These are phyloP conservation scores for Talaromyces pinophilus DNA, from an alignment of 2,329 filamentous ascomycete species.

Conservation along the genomic window DNA sequence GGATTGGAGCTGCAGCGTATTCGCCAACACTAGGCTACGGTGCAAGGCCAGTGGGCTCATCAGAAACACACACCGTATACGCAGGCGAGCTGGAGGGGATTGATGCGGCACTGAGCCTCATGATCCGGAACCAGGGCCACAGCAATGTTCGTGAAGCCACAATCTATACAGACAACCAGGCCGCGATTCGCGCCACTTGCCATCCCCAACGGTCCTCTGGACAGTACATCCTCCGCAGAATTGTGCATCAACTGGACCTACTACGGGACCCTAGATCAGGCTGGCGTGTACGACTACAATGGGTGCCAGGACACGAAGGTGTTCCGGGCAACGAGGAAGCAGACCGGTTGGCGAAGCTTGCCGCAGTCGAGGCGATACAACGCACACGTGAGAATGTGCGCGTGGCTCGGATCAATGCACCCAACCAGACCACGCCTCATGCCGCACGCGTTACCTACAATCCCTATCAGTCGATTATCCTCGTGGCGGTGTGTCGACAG, in stretches of 20 bases:
- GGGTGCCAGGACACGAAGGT: not conserved
- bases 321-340: not conserved
- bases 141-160: too few relatives aligned
- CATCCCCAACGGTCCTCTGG: constrained; percentile 32
- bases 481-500: not conserved
- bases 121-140: too few relatives aligned
- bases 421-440: not conserved
- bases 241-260: not conserved
- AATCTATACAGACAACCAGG: constrained; percentile 39
- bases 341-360: not conserved
- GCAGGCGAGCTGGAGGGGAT: not conserved
- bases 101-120: not conserved
- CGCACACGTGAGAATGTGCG: constrained; percentile 18
- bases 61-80: not conserved
- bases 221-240: constrained; percentile 27
- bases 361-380: not conserved
- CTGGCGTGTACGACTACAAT: not conserved
- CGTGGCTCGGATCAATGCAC: not conserved
- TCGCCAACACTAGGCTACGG: not conserved
- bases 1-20: not conserved
- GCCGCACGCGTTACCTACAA: not conserved
- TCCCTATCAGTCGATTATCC: not conserved
- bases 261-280: not conserved
- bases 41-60: not conserved
- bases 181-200: constrained; percentile 33